phyloP scores from a whole-genome alignment of 169 alveolate genomes.

The Eimeria mitis region DNA sequence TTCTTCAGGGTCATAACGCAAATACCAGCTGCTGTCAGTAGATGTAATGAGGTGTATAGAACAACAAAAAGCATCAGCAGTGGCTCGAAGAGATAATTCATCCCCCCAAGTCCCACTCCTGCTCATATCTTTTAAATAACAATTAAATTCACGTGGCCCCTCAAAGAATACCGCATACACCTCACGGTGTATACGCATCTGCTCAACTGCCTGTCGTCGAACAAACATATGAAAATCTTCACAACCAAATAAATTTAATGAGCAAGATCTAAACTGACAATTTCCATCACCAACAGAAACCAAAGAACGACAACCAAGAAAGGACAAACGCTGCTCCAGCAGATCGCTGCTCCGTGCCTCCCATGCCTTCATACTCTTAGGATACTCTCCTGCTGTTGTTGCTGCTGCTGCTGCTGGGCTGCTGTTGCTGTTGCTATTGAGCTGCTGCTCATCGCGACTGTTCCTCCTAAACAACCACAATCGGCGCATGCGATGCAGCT shows the following conservation, averaged over 20 bases:
- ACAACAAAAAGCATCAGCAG: slow-evolving; percentile 87
- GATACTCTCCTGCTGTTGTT: neutral
- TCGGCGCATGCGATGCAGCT: neutral
- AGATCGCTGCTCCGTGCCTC: slow-evolving; percentile 33
- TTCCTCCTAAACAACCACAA: slow-evolving; percentile 28
- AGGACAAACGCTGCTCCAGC: slow-evolving; percentile 83
- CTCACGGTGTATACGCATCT: slow-evolving; percentile 80
- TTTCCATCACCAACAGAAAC: slow-evolving; percentile 86
- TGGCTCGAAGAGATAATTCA: slow-evolving; percentile 86
- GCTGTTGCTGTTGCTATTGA: neutral
- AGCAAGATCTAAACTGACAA: slow-evolving; percentile 87
- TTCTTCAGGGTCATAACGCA: slow-evolving; percentile 83
- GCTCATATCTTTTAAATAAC: slow-evolving; percentile 83
- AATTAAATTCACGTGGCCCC: slow-evolving; percentile 23
- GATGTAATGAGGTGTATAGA: slow-evolving; percentile 87
- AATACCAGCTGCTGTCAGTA: slow-evolving; percentile 84
- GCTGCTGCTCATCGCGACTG: neutral
- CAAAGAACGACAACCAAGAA: slow-evolving; percentile 83
- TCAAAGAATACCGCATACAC: slow-evolving; percentile 85
- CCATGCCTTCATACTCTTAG: slow-evolving; percentile 22
- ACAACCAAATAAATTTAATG: slow-evolving; percentile 84
- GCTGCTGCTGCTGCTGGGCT: slow-evolving; percentile 11
- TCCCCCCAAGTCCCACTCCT: slow-evolving; percentile 88
- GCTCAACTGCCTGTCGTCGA: slow-evolving; percentile 82
- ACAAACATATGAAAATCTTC: slow-evolving; percentile 85